phyloP scores from a whole-genome alignment of 768 basidiomycete genomes.

The Naganishia antarctica region DNA sequence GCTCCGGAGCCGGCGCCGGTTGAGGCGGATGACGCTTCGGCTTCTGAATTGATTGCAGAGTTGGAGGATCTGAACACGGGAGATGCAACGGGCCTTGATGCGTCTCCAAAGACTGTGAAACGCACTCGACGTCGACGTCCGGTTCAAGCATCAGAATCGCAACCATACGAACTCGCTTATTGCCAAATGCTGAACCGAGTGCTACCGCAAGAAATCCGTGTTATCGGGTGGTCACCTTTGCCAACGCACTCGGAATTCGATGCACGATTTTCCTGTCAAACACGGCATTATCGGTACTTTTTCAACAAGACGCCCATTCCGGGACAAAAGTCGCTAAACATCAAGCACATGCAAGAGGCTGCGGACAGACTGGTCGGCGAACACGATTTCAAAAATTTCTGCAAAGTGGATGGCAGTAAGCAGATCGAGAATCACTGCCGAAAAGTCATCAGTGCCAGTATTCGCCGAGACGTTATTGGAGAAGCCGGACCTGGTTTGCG shows the following conservation, averaged over 20 bases:
- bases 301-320: slow-evolving; percentile 57
- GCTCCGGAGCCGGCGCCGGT: not conserved
- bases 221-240: slow-evolving; percentile 92
- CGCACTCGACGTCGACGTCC: slow-evolving; percentile 7
- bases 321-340: slow-evolving; percentile 56
- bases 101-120: slow-evolving; percentile 1
- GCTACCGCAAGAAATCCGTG: slow-evolving; percentile 80
- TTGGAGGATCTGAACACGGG: too few species aligned
- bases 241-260: slow-evolving; percentile 61
- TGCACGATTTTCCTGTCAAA: slow-evolving; percentile 77
- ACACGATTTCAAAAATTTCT: slow-evolving; percentile 93
- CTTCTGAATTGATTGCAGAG: not conserved
- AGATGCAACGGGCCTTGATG: not conserved
- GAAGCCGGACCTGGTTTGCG: not conserved
- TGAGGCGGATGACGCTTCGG: not conserved
- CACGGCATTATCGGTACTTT: slow-evolving; percentile 96
- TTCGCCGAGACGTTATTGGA: slow-evolving; percentile 9
- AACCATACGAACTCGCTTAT: slow-evolving; percentile 64
- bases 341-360: slow-evolving; percentile 69
- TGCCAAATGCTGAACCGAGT: slow-evolving; percentile 74
- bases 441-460: slow-evolving; percentile 59
- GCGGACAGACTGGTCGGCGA: slow-evolving; percentile 70
- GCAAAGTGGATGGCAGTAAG: slow-evolving; percentile 85
- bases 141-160: not conserved
- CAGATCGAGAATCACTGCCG: slow-evolving; percentile 78